Percentiles rank a stretch among this genome's conserved stretches.
Conservation (phyloP, 2,329 filamentous ascomycete species). For the Cladosporium sp. region DNA sequence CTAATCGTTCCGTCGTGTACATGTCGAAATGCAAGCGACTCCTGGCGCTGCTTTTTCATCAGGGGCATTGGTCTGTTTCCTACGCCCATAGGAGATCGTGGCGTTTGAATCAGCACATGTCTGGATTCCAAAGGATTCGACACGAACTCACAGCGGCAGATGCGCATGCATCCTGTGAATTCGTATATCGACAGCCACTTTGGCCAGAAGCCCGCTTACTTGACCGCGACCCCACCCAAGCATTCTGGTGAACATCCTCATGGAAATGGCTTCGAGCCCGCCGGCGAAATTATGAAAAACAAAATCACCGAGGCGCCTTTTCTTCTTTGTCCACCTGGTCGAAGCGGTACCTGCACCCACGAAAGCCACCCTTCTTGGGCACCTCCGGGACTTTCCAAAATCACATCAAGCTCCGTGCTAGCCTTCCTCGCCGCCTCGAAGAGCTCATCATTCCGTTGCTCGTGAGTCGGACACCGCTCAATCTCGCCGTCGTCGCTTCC, state of each 20-base stretch:
- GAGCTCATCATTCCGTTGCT: neutral
- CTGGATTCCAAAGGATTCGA: neutral
- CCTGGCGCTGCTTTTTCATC: neutral
- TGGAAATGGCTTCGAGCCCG: constrained; percentile 11
- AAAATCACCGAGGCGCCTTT: constrained; percentile 13
- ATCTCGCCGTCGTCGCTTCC: constrained; percentile 13
- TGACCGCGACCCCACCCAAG: constrained; percentile 13
- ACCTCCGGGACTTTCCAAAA: constrained; percentile 2
- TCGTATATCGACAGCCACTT: constrained; percentile 12
- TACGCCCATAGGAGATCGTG: constrained; percentile 15
- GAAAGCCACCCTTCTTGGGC: constrained; percentile 5
- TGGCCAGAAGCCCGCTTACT: constrained; percentile 3
- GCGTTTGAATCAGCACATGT: neutral
- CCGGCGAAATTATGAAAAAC: constrained; percentile 7
- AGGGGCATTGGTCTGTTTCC: constrained; percentile 11
- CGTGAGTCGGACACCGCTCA: constrained; percentile 3
- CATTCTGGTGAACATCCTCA: constrained; percentile 15
- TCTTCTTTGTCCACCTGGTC: constrained; percentile 6
- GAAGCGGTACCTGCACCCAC: neutral
- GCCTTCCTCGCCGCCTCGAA: constrained; percentile 1
- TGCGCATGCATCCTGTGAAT: constrained; percentile 14
- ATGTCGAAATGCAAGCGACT: neutral
- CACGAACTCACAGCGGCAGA: constrained; percentile 13
- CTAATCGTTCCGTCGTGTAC: neutral
- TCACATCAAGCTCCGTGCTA: constrained; percentile 4